phyloP scores from a whole-genome alignment of 1,139 yeast genomes.

The Suhomyces guaymorum region DNA sequence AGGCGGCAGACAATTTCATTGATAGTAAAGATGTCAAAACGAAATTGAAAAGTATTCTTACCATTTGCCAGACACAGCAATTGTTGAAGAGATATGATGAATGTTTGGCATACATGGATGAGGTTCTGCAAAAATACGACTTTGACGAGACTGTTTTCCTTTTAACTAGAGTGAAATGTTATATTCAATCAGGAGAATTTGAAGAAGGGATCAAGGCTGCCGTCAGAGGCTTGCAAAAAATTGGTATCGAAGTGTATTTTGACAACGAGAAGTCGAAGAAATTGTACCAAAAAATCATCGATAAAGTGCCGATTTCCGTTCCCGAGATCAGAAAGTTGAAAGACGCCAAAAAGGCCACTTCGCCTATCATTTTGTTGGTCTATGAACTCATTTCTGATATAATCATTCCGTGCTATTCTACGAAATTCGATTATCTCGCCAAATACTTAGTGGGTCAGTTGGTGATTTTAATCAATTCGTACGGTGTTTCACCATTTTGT shows the following conservation, averaged over 20 bases:
- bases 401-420: slow-evolving; percentile 35
- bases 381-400: slow-evolving; percentile 48
- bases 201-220: slow-evolving; percentile 41
- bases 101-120: slow-evolving; percentile 31
- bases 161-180: slow-evolving; percentile 41
- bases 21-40: slow-evolving; percentile 19
- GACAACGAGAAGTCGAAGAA: slow-evolving; percentile 26
- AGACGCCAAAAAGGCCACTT: slow-evolving; percentile 25
- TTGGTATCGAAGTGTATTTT: slow-evolving; percentile 31
- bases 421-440: slow-evolving; percentile 27
- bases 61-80: slow-evolving; percentile 36
- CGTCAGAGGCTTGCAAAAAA: slow-evolving; percentile 30
- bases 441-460: slow-evolving; percentile 26
- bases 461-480: slow-evolving; percentile 24
- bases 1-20: slow-evolving; percentile 30
- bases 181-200: slow-evolving; percentile 33
- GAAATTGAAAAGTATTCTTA: slow-evolving; percentile 28
- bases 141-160: slow-evolving; percentile 35
- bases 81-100: slow-evolving; percentile 29
- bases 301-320: slow-evolving; percentile 43
- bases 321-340: slow-evolving; percentile 43
- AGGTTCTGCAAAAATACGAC: slow-evolving; percentile 24
- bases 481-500: slow-evolving; percentile 31
- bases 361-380: slow-evolving; percentile 32
- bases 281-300: slow-evolving; percentile 25